Base-by-base conservation (phyloP, 495 filamentous ascomycete species). In the Lasiosphaeria hispida region DNA sequence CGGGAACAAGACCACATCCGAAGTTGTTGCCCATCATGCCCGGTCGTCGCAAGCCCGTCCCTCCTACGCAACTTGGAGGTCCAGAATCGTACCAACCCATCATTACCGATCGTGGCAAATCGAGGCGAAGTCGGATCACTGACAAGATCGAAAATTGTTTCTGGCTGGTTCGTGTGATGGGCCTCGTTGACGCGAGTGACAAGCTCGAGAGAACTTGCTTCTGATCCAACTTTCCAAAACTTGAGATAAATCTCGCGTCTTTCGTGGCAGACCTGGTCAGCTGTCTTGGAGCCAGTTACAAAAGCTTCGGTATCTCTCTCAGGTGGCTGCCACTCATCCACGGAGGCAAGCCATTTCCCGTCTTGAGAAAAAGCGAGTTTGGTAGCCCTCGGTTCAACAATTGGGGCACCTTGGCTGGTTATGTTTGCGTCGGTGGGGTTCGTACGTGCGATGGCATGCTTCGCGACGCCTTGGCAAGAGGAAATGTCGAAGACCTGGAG, bases 311-410 rank as follows among this genome's bases (percentile, higher is more conserved):
- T 49, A 62, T 93, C 90, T 53, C 78, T 76, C 33, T 72, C 71
- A 15, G 86, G 83, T 15, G 91, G 92, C 48, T 76, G 80, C 94
- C 94, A 99, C 56, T 88, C 86, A 65, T 99, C 95, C 4, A 95
- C 81, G 0, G 90, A 96, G 37, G 89, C 91, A 59, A 99, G 79
- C 94, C 94, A 99, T 60, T 85, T 81, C 1, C 92, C 93, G 68
- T 97, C 87, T 23, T 78, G 68, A 18, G 88, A 89, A 57, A 92
- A 80, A 50, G 83, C 78, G 54, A 99, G 72, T 48, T 85, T 81
- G 10, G 79, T 86, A 44, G 95, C 79, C 59, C 87, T 84, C 7
- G 94, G 92, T 56, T 96, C 85, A 1, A 77, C 68, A 44, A 97
- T 80, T 15, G 79, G 76, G 40, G 81, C 79, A 0, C 85, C 81